A percentile compares a stretch with the other conserved stretches of the same genome.
These are phyloP conservation scores for Penicillium sp. DNA, from an alignment of 2,329 filamentous ascomycete species.

Conservation along the genomic window DNA sequence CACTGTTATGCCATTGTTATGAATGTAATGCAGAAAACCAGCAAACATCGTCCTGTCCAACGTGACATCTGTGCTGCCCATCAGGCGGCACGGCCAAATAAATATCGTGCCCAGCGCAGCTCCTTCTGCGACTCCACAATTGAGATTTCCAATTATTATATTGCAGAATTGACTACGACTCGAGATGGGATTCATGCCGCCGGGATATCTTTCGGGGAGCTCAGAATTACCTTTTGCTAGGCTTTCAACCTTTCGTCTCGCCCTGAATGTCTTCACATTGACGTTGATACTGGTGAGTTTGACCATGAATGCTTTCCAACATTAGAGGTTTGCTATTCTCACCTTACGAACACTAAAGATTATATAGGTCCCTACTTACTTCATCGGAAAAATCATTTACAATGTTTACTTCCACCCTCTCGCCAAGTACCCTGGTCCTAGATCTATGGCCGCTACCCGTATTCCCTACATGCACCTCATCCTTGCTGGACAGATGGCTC, in stretches of 20 bases:
- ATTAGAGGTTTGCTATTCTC: too few relatives aligned
- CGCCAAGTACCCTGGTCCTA: constrained; percentile 28
- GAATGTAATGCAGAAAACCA: neutral
- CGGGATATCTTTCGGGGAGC: neutral
- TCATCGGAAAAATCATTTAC: constrained; percentile 16
- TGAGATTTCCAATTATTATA: neutral
- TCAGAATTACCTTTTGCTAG: neutral
- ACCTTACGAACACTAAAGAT: neutral
- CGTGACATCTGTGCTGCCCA: neutral
- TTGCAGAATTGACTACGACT: neutral
- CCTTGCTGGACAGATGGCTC: constrained; percentile 12
- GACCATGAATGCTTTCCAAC: neutral
- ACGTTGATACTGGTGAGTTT: neutral
- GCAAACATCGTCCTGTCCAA: neutral
- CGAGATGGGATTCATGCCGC: neutral
- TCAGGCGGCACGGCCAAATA: neutral
- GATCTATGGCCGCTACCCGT: constrained; percentile 20
- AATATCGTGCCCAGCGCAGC: neutral
- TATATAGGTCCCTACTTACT: constrained; percentile 1
- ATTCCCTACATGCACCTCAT: constrained; percentile 18
- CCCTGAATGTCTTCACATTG: neutral
- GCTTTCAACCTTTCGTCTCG: neutral
- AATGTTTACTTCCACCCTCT: constrained; percentile 34
- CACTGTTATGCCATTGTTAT: too few relatives aligned
- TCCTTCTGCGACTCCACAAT: neutral